Conservation (phyloP, 257 asterid species). For the Solanum virginianum region DNA sequence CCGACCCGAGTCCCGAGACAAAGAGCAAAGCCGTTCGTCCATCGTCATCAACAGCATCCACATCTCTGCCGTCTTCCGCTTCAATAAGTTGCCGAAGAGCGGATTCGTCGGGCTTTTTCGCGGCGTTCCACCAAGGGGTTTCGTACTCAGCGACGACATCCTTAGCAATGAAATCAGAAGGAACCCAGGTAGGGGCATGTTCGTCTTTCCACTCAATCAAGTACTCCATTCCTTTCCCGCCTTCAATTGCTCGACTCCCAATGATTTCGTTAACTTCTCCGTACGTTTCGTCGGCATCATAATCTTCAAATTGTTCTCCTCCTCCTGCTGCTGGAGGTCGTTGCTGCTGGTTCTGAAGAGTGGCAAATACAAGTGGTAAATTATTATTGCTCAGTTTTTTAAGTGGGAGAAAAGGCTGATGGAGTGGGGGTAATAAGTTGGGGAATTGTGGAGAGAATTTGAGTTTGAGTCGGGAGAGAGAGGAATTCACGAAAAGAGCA, state of each 20-base stretch:
- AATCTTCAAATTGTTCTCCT: constrained; percentile 28
- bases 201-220: constrained; percentile 90
- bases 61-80: constrained; percentile 50
- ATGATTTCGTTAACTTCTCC: constrained; percentile 75
- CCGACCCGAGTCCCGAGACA: constrained; percentile 87
- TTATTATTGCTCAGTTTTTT: neutral
- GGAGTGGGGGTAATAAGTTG: constrained; percentile 15
- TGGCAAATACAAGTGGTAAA: constrained; percentile 21
- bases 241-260: constrained; percentile 51
- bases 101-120: constrained; percentile 56
- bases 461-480: constrained; percentile 59
- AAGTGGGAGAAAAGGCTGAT: constrained; percentile 15
- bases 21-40: constrained; percentile 87
- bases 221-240: constrained; percentile 67
- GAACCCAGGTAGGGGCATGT: constrained; percentile 91
- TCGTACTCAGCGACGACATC: constrained; percentile 88
- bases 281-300: constrained; percentile 50
- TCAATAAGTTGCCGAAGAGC: constrained; percentile 34
- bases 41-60: constrained; percentile 65
- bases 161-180: constrained; percentile 65
- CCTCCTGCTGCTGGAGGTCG: neutral
- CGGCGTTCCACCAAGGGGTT: constrained; percentile 93
- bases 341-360: constrained; percentile 37
- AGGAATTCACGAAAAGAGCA: constrained; percentile 15
- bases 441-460: constrained; percentile 18